Conservation (phyloP, 2,329 filamentous ascomycete genomes). For the Ramichloridium luteum region DNA sequence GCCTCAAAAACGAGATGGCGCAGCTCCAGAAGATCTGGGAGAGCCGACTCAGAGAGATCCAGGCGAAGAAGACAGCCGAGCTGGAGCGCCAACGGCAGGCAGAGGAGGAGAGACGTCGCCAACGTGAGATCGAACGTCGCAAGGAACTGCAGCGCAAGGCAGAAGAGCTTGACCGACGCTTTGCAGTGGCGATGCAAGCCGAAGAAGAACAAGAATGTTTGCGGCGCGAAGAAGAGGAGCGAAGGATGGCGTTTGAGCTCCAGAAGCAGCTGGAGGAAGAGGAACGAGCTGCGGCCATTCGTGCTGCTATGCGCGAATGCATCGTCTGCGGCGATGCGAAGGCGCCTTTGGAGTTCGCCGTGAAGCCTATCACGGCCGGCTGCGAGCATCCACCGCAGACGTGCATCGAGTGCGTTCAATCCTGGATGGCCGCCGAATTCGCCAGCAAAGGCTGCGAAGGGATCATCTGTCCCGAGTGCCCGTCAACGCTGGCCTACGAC, state of each 20-base stretch:
- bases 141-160: constrained; percentile 6
- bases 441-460: constrained; percentile 31
- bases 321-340: constrained; percentile 26
- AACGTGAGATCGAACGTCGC: constrained; percentile 4
- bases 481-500: constrained; percentile 30
- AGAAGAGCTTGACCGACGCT: background rate
- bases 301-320: constrained; percentile 19
- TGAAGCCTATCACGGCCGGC: constrained; percentile 20
- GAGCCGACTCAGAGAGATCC: constrained; percentile 1
- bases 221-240: constrained; percentile 1
- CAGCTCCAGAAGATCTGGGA: constrained; percentile 6
- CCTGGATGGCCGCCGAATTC: constrained; percentile 30
- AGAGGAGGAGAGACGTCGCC: constrained; percentile 6
- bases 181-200: background rate
- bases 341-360: constrained; percentile 22
- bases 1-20: constrained; percentile 3
- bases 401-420: constrained; percentile 27
- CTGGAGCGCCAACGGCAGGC: constrained; percentile 4
- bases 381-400: constrained; percentile 26
- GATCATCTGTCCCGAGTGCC: constrained; percentile 43
- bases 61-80: background rate
- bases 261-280: constrained; percentile 4
- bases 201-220: background rate
- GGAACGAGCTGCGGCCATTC: constrained; percentile 9
- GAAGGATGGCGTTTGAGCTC: background rate